Conservation (phyloP, 75 land plant genomes). For the Cupressus sempervirens region DNA sequence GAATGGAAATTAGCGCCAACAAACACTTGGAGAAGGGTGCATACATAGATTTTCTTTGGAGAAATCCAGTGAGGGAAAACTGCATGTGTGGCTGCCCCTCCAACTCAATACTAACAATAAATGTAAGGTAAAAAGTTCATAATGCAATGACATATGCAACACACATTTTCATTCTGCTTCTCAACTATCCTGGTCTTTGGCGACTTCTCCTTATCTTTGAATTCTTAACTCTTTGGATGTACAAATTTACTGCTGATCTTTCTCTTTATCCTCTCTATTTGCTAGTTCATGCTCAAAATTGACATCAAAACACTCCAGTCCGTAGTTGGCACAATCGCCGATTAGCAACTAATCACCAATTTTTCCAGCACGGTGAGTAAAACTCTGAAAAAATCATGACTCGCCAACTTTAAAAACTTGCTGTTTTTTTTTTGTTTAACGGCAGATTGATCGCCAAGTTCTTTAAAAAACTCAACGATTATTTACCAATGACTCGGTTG, state of each 20-base stretch:
- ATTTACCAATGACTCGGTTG: no score
- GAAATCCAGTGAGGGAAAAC: background rate
- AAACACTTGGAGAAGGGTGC: background rate
- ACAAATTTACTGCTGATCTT: background rate
- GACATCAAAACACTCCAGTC: background rate
- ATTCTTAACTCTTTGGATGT: background rate
- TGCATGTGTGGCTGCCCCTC: background rate
- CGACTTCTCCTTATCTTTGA: background rate
- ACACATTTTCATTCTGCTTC: background rate
- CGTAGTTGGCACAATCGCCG: no score
- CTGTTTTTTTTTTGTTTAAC: no score
- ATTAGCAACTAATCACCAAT: no score
- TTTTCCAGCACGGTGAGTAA: no score
- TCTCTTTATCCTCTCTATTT: background rate
- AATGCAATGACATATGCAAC: background rate
- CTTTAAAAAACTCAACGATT: no score
- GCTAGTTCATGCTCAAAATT: background rate
- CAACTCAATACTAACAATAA: background rate
- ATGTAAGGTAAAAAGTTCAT: background rate
- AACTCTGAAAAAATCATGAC: no score
- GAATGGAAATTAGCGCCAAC: background rate
- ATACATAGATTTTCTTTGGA: background rate
- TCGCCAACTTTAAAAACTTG: no score
- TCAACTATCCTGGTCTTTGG: background rate
- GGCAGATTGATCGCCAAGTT: no score